Base-by-base conservation (phyloP, 345 rosid species). In the Erysimum cheiranthoides region DNA sequence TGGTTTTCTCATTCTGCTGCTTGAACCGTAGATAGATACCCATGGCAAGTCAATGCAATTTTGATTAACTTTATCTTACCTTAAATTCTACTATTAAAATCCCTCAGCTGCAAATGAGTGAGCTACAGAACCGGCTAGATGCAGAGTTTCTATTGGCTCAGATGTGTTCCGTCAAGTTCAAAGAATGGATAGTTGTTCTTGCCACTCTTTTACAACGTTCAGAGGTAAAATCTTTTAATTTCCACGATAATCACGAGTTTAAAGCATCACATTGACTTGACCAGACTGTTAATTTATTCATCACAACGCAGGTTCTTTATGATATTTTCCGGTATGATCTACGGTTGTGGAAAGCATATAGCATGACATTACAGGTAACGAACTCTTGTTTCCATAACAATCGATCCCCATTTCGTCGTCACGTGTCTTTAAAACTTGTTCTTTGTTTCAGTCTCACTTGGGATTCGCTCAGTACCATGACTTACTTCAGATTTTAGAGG, bases 101-200 rank as follows among this genome's bases (percentile, higher is more conserved):
- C 39, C 49, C 71, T 65, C 94, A 92, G 99, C 93, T 95, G 81
- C 93, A 90, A 87, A 95, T 95, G 99, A 89, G 81, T 78, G 87
- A 82, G n/a, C 78, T 95, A 80, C 99, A 95, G 79, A 89, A 97
- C 82, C 84, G 93, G 77, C 70, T 95, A 76, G 99, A 89, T 79
- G 99, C 99, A 17, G 97, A 95, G 78, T 95, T 92, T 79, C 93
- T 95, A 51, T 77, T 95, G 86, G 96, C 97, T 77, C 97, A 95
- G 78, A 90, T 95, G 99, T 95, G 99, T 77, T 95, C 98, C 6
- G 97, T 92, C 47, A 95, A 95, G 85, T 95, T 92, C 82, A 95
- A 92, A 82, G 98, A 95, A 76, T 95, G 99, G 99, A 92, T 95
- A 70, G 97, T 95, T 80, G 97, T 92, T 72, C 88, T 95, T 34